These are phyloP conservation scores for Elymus sibiricus DNA, from an alignment of 176 grass and related monocot genomes.

Conservation along the genomic window DNA sequence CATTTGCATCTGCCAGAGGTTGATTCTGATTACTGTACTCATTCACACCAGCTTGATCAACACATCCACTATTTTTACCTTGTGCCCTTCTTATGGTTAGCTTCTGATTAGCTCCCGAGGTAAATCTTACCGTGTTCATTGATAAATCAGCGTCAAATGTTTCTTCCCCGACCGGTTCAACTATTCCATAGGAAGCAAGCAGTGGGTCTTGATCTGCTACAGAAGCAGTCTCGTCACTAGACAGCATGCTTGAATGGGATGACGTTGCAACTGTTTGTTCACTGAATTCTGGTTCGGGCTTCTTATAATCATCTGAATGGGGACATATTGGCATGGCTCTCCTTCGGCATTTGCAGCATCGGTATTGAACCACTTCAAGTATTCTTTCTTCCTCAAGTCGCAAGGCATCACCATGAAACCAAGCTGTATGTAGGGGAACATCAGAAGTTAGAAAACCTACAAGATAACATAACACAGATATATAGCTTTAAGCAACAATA, in stretches of 20 bases:
- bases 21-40: slow-evolving; percentile 31
- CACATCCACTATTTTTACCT: slow-evolving; percentile 35
- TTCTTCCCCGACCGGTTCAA: slow-evolving; percentile 36
- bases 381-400: slow-evolving; percentile 72
- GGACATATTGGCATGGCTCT: slow-evolving; percentile 77
- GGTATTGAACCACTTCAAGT: slow-evolving; percentile 67
- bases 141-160: slow-evolving; percentile 39
- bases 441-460: slow-evolving; percentile 5
- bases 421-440: slow-evolving; percentile 51
- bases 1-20: slow-evolving; percentile 29
- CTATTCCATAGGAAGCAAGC: slow-evolving; percentile 48
- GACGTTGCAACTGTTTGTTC: slow-evolving; percentile 52
- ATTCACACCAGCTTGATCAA: slow-evolving; percentile 25
- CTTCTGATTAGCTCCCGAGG: slow-evolving; percentile 52
- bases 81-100: slow-evolving; percentile 80
- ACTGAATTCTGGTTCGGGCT: slow-evolving; percentile 62
- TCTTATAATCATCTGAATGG: slow-evolving; percentile 48
- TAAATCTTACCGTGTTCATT: slow-evolving; percentile 28
- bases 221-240: slow-evolving; percentile 36
- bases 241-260: slow-evolving; percentile 39
- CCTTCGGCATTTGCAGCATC: slow-evolving; percentile 85
- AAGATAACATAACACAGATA: slow-evolving; percentile 30
- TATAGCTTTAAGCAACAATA: slow-evolving; percentile 17
- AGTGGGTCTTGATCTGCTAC: slow-evolving; percentile 43
- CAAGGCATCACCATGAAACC: slow-evolving; percentile 93